Conservation (phyloP, 352 stramenopile genomes). For the Phytopythium oedochilum region DNA sequence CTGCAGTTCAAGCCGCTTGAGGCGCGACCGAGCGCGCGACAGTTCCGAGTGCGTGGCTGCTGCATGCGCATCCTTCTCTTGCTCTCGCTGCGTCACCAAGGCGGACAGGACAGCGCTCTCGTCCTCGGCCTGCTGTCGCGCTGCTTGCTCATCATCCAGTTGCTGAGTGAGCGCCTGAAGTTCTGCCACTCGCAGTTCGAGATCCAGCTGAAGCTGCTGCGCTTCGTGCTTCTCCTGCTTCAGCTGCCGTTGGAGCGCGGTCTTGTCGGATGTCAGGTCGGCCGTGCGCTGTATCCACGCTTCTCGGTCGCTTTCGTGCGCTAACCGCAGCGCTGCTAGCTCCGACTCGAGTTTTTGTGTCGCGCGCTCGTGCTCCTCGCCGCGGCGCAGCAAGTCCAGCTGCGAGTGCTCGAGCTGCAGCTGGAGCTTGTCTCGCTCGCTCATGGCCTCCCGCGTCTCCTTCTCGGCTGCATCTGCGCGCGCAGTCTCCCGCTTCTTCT, state of each 20-base stretch:
- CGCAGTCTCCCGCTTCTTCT: conserved; percentile 14
- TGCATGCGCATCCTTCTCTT: conserved; percentile 16
- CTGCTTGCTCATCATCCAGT: conserved; percentile 22
- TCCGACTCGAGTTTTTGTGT: conserved; percentile 36
- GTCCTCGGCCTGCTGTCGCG: conserved; percentile 12
- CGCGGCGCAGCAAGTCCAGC: conserved; percentile 23
- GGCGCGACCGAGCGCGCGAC: conserved; percentile 23
- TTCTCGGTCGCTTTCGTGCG: conserved; percentile 46
- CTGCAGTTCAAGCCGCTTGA: conserved; percentile 56
- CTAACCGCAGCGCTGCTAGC: conserved; percentile 24
- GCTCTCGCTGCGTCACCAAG: conserved; percentile 21
- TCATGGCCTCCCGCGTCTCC: conserved; percentile 21
- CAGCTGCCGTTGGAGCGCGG: conserved; percentile 44
- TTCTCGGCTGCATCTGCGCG: conserved; percentile 31
- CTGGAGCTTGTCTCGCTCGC: conserved; percentile 52
- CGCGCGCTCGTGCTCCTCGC: conserved; percentile 19
- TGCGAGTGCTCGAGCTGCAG: conserved; percentile 46
- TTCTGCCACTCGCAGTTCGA: conserved; percentile 46
- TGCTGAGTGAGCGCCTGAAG: conserved; percentile 32
- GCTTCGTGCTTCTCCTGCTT: conserved; percentile 26
- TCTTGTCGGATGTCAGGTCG: conserved; percentile 56
- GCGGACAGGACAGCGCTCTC: conserved; percentile 22
- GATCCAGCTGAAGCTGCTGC: conserved; percentile 23
- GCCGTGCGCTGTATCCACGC: conserved; percentile 58
- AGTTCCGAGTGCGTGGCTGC: conserved; percentile 1